Evolutionary conservation across 2,329 filamentous ascomycete species (phyloP).

Genomic region (Rhexocercosporidium sp.): DNA sequence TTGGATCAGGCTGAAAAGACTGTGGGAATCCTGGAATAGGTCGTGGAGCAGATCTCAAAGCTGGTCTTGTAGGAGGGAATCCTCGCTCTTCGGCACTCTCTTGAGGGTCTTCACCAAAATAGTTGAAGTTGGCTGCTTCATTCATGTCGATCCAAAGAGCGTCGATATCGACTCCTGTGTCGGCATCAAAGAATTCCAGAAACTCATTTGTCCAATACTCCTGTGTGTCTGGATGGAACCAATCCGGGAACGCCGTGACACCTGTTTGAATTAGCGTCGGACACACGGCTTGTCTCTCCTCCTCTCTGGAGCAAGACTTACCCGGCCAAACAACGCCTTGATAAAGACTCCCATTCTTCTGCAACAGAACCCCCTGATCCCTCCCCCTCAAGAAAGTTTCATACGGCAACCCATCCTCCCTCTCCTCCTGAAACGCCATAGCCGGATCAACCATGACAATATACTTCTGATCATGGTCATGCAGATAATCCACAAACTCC

Average conservation of each 20-base stretch:
- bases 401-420: constrained; percentile 29
- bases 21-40: constrained; percentile 71
- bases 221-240: constrained; percentile 69
- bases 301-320: not conserved
- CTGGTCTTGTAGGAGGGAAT: constrained; percentile 65
- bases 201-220: constrained; percentile 76
- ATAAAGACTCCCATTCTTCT: constrained; percentile 60
- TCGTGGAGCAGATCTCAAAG: constrained; percentile 66
- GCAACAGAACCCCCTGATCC: constrained; percentile 19
- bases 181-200: constrained; percentile 63
- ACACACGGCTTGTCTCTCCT: not conserved
- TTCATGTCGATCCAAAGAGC: constrained; percentile 80
- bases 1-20: constrained; percentile 63
- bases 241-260: constrained; percentile 74
- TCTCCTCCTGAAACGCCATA: constrained; percentile 54
- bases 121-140: constrained; percentile 57
- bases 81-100: constrained; percentile 44
- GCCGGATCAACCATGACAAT: constrained; percentile 81
- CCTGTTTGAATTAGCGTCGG: constrained; percentile 46
- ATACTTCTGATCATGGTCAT: constrained; percentile 70
- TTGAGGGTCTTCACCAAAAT: constrained; percentile 55
- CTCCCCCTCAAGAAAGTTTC: constrained; percentile 51
- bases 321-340: constrained; percentile 77
- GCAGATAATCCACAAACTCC: constrained; percentile 69
- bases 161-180: constrained; percentile 74